Percentiles rank a stretch among this genome's conserved stretches.
Evolutionary conservation across 73 alveolate species (phyloP).

Genomic region (Breviolum minutum): DNA sequence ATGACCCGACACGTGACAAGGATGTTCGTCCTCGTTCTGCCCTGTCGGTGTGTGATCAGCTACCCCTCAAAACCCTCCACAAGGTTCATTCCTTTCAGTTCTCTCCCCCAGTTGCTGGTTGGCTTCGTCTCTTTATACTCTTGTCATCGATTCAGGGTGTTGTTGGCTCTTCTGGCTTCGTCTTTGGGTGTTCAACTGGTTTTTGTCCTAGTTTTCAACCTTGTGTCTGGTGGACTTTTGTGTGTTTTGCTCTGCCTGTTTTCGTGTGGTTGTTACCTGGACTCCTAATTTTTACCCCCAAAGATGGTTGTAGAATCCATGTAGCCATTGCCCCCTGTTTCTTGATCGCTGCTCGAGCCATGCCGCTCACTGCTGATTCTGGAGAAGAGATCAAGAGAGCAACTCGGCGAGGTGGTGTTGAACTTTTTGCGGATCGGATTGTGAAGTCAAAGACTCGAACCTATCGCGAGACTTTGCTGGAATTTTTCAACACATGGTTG

Average conservation of each 20-base stretch:
- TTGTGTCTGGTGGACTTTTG: not conserved
- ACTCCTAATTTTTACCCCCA: not conserved
- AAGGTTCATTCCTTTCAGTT: not conserved
- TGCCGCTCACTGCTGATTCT: not conserved
- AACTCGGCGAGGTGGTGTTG: not conserved
- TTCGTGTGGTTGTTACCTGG: not conserved
- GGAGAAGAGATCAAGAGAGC: not conserved
- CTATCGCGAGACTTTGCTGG: not conserved
- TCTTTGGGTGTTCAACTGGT: too few relatives aligned
- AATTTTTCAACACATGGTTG: not conserved
- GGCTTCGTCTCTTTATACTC: not conserved
- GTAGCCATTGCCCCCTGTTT: not conserved
- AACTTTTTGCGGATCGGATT: not conserved
- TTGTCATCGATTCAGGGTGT: not conserved
- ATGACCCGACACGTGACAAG: not conserved
- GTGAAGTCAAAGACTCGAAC: not conserved
- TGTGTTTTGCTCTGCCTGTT: not conserved
- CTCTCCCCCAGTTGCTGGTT: not conserved
- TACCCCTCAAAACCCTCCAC: not conserved
- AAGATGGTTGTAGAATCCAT: not conserved
- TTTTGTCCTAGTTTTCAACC: not conserved
- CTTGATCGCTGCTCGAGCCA: not conserved
- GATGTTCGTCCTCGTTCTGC: not conserved
- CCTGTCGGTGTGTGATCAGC: not conserved
- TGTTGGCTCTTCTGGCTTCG: not conserved